Conservation (phyloP, 192 early-diverging fungal species). For the Coemansia sp. region DNA sequence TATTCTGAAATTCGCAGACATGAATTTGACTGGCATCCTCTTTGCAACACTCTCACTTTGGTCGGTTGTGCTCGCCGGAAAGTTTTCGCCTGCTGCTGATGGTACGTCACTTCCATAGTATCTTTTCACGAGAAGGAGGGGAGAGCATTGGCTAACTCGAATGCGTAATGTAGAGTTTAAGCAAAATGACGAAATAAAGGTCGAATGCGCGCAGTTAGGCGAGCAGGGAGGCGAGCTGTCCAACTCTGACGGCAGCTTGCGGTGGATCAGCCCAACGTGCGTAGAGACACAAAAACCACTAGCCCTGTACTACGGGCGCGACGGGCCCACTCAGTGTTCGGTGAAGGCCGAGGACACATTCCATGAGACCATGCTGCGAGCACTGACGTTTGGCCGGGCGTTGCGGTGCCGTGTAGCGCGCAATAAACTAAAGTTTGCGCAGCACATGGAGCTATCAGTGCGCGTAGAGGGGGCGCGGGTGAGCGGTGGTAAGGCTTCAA, state of each 20-base stretch:
- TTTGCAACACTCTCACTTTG: background rate
- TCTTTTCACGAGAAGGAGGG: background rate
- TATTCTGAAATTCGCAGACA: background rate
- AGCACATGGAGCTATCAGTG: slow-evolving; percentile 21
- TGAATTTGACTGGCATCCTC: background rate
- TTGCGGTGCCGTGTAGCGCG: slow-evolving; percentile 35
- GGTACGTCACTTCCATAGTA: background rate
- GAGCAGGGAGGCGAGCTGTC: slow-evolving; percentile 9
- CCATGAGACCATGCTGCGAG: slow-evolving; percentile 14
- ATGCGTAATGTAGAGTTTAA: slow-evolving; percentile 19
- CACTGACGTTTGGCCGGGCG: slow-evolving; percentile 5
- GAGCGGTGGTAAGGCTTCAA: background rate
- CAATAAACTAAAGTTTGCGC: slow-evolving; percentile 11
- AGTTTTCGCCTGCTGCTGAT: slow-evolving; percentile 10
- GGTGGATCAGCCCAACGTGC: slow-evolving; percentile 31
- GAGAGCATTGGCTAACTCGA: background rate
- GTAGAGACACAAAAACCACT: slow-evolving; percentile 31
- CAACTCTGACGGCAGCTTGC: background rate
- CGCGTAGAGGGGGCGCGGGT: slow-evolving; percentile 8
- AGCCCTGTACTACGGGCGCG: slow-evolving; percentile 31
- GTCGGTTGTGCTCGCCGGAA: background rate
- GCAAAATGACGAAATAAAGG: slow-evolving; percentile 19
- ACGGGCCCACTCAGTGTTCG: slow-evolving; percentile 40
- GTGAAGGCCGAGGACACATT: slow-evolving; percentile 27
- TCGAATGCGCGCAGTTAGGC: slow-evolving; percentile 26